These are phyloP conservation scores for Ustilago nuda DNA, from an alignment of 1,284 basidiomycete genomes.

Conservation along the genomic window DNA sequence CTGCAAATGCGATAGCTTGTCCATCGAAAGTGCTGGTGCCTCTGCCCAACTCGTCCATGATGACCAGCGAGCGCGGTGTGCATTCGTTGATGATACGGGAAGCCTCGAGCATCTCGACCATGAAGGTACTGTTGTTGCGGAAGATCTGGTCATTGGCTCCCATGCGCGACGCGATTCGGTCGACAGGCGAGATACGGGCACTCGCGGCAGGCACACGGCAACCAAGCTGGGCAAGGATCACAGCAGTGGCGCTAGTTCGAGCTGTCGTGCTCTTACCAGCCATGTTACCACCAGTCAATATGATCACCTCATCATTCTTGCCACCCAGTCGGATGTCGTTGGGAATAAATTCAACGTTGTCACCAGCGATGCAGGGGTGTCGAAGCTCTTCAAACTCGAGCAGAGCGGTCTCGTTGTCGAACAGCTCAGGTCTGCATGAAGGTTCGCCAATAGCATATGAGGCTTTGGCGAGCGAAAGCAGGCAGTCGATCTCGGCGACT, in stretches of 20 bases:
- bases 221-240: conserved; percentile 97
- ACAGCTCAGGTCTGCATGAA: conserved; percentile 86
- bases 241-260: conserved; percentile 95
- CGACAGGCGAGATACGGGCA: conserved; percentile 87
- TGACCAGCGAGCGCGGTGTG: conserved; percentile 68
- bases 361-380: conserved; percentile 76
- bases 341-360: conserved; percentile 83
- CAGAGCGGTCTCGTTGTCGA: conserved; percentile 82
- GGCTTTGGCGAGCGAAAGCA: conserved; percentile 90
- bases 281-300: conserved; percentile 97
- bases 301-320: conserved; percentile 80
- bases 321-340: conserved; percentile 91
- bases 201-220: conserved; percentile 91
- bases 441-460: conserved; percentile 91
- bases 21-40: conserved; percentile 69
- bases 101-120: conserved; percentile 69
- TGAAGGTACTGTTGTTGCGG: conserved; percentile 67
- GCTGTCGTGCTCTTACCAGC: conserved; percentile 74
- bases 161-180: conserved; percentile 96
- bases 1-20: conserved; percentile 67
- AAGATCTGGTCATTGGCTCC: conserved; percentile 76
- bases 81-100: conserved; percentile 66
- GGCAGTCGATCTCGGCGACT: conserved; percentile 89
- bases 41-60: conserved; percentile 69
- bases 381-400: conserved; percentile 83